Evolutionary conservation across 2,329 filamentous ascomycete species (phyloP).

Genomic region (Fusarium sambucinum): DNA sequence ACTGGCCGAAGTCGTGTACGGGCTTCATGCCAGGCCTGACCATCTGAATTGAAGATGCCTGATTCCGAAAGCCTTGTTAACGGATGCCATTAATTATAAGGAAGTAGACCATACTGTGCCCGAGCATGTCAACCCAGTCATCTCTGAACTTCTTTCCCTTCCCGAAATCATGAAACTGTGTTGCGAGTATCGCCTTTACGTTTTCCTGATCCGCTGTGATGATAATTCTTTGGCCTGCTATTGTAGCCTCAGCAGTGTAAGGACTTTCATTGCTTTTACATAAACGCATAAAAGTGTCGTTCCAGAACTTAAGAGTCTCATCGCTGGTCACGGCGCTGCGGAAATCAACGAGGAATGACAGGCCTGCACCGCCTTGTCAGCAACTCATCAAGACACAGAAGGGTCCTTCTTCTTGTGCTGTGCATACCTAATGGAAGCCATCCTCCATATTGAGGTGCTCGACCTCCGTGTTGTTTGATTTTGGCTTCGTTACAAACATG

Average conservation of each 20-base stretch:
- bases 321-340: not conserved
- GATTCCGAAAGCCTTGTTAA: not conserved
- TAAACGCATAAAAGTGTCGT: constrained; percentile 4
- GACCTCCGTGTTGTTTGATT: constrained; percentile 1
- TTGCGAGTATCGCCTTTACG: constrained; percentile 6
- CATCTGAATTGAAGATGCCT: constrained; percentile 3
- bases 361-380: not conserved
- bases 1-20: constrained; percentile 2
- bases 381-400: not conserved
- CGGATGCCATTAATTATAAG: not conserved
- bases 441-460: constrained; percentile 1
- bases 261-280: not conserved
- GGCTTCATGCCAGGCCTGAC: constrained; percentile 5
- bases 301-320: not conserved
- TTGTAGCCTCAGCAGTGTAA: not conserved
- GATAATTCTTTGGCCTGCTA: constrained; percentile 1
- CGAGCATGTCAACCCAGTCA: constrained; percentile 7
- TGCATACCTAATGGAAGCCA: constrained; percentile 4
- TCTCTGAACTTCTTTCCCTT: not conserved
- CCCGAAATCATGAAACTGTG: constrained; percentile 1
- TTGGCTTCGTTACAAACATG: not conserved
- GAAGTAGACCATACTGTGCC: not conserved
- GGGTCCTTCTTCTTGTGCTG: not conserved
- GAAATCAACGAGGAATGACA: constrained; percentile 5
- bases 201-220: constrained; percentile 1